A percentile compares a stretch with the other conserved stretches of the same genome.
These are phyloP conservation scores for Xylariales sp. DNA, from an alignment of 2,329 filamentous ascomycete genomes.

Conservation along the genomic window DNA sequence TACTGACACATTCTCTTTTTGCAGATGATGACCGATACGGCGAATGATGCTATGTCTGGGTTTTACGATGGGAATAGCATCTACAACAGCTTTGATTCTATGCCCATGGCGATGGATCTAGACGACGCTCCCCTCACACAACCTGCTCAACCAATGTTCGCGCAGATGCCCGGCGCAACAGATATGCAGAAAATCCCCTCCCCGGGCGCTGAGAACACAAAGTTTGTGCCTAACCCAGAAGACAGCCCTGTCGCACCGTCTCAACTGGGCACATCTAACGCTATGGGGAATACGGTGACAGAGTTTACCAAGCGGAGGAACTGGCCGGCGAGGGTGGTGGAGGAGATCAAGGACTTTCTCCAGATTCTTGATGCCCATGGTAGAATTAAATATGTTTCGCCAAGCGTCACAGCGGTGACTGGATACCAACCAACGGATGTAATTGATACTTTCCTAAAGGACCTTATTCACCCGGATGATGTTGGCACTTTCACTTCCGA, in stretches of 20 bases:
- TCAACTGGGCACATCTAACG: conserved; percentile 17
- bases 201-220: too few species aligned
- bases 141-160: conserved; percentile 16
- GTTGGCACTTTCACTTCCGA: conserved; percentile 78
- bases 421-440: conserved; percentile 71
- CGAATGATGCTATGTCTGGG: conserved; percentile 33
- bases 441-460: conserved; percentile 69
- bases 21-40: conserved; percentile 20
- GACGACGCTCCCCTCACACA: conserved; percentile 27
- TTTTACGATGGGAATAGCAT: conserved; percentile 36
- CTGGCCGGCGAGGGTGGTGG: conserved; percentile 85
- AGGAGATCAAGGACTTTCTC: conserved; percentile 84
- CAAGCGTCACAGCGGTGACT: conserved; percentile 68
- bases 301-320: conserved; percentile 61
- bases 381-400: conserved; percentile 80
- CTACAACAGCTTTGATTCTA: conserved; percentile 24
- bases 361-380: conserved; percentile 84
- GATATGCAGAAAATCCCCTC: conserved; percentile 4
- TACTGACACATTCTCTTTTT: conserved; percentile 5
- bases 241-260: conserved; percentile 31
- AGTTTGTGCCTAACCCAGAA: conserved; percentile 6
- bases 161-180: neutral
- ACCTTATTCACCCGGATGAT: conserved; percentile 85
- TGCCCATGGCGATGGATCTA: conserved; percentile 38
- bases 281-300: conserved; percentile 41